Base-by-base conservation (phyloP, 139 green algal species). In the Haematococcus sp. region DNA sequence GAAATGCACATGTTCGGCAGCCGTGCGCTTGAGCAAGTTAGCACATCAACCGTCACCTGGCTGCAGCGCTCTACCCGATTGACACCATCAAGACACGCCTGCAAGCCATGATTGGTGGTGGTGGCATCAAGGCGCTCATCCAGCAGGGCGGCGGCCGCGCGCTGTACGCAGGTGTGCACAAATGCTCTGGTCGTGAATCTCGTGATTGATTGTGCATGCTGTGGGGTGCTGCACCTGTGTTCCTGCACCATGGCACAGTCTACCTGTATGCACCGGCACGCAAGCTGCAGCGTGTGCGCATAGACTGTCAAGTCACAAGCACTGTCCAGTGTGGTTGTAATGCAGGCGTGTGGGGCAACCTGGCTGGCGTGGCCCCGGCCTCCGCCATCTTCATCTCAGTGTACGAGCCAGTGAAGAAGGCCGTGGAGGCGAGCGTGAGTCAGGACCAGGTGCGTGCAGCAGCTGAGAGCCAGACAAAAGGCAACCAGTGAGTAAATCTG, bases 81-180 rank as follows among this genome's bases (percentile, higher is more conserved):
- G 95, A 99, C 81, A 99, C 95, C 22, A 98, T 99, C 86, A 99
- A 99, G 84, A 99, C 95, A 4, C 85, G 95, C 1, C 83, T 99
- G 55, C 95, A 99, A 76, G 80, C 86, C 31, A 93, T 94, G 84
- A 84, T 86, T 25, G 88, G 83, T n/a, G 91, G 91, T 20, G 91
- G 90, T 5, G 91, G 91, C 40, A 52, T 94, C 16, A 77, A 83
- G 34, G 90, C 93, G 0, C 82, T 97, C 20, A 46, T 95, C 30
- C 70, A 88, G 60, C 40, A 71, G 19, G 87, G 92, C n/a, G 94
- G 93, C 31, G 89, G 90, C 46, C 92, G 88, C 65, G 86, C 72
- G 5, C 85, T 98, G 73, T 98, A 98, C 73, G 84, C 89, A 34
- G 93, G 82, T 74, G 40, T n/a, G 40, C 40, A 49, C 40, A 49